Base-by-base conservation (phyloP, 768 basidiomycete species). In the Lentinula guzmanii region DNA sequence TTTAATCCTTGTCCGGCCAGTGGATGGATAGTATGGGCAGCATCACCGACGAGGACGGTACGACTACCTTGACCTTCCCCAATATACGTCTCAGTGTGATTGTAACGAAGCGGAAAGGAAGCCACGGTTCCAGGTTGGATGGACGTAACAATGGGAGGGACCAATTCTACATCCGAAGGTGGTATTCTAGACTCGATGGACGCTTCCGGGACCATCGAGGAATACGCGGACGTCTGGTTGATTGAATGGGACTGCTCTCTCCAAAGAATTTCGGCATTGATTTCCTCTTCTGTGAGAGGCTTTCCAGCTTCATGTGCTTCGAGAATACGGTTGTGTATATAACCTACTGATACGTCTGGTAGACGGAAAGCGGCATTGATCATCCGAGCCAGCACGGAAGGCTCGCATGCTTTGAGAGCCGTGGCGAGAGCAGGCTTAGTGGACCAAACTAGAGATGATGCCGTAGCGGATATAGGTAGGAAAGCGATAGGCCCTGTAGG, bases 1-100 rank as follows among this genome's bases (percentile, higher is more conserved):
- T 99, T 98, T 45, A 98, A 79, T 0, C 96, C 97, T 71, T 98
- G 96, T 2, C 97, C 97, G 0, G 95, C 96, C 31, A 98, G 83
- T 1, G 97, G 96, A 69, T 98, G 96, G 1, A 94, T 78, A 0
- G 92, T 93, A 69, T 98, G 97, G 16, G 95, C 97, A 1, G 96
- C 95, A 73, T 99, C 97, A 2, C 97, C 97, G 1, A 98, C 84
- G 7, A 98, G 85, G 2, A 89, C 95, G 0, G 92, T 95, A 4
- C 96, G 83, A 2, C 76, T 71, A 4, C 85, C 82, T 35, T 64
- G 61, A 0, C 84, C 86, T 68, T 87, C 87, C 15, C 95, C 93
- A 48, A 95, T 76, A 72, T 99, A 98, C 0, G 81, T 72, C 41
- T 95, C 91, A 1, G 92, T 89, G 65, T 98, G 97, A 52, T 84